Conservation (phyloP, 164 flowering plant genomes). For the Sedum album region DNA sequence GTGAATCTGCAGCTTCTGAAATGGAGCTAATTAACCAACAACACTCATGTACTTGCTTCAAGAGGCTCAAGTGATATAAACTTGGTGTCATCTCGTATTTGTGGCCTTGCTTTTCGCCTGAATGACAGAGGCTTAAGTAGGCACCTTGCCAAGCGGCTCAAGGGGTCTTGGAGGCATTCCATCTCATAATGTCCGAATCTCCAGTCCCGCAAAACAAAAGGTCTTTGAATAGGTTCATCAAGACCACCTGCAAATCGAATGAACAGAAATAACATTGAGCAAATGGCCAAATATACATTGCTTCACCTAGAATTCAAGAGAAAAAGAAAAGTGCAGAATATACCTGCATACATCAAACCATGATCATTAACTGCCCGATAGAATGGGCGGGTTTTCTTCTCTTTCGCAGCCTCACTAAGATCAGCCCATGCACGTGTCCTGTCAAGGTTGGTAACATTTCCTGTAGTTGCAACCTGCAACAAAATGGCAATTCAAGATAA, state of each 20-base stretch:
- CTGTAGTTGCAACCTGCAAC: conserved; percentile 57
- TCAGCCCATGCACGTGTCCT: conserved; percentile 72
- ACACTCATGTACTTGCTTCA: conserved; percentile 15
- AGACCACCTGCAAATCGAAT: conserved; percentile 62
- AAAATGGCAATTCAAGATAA: conserved; percentile 3
- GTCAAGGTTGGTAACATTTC: conserved; percentile 60
- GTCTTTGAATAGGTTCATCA: conserved; percentile 63
- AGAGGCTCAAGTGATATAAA: conserved; percentile 46
- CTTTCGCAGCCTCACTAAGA: conserved; percentile 65
- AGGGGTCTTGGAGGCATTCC: conserved; percentile 88
- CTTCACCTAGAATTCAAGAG: background rate
- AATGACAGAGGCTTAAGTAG: conserved; percentile 32
- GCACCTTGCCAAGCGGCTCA: conserved; percentile 58
- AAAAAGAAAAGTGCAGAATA: background rate
- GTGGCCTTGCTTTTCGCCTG: conserved; percentile 23
- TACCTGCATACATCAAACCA: conserved; percentile 97
- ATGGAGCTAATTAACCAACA: conserved; percentile 11
- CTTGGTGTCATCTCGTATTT: conserved; percentile 17
- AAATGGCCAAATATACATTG: background rate
- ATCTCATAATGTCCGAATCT: conserved; percentile 92
- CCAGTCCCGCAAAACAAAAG: conserved; percentile 68
- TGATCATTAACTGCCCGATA: conserved; percentile 64
- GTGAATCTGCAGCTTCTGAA: conserved; percentile 28
- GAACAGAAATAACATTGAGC: background rate
- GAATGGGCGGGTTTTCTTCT: conserved; percentile 59